Evolutionary conservation across 1,284 basidiomycete species (phyloP).

Genomic region (Trichosporon inkin): DNA sequence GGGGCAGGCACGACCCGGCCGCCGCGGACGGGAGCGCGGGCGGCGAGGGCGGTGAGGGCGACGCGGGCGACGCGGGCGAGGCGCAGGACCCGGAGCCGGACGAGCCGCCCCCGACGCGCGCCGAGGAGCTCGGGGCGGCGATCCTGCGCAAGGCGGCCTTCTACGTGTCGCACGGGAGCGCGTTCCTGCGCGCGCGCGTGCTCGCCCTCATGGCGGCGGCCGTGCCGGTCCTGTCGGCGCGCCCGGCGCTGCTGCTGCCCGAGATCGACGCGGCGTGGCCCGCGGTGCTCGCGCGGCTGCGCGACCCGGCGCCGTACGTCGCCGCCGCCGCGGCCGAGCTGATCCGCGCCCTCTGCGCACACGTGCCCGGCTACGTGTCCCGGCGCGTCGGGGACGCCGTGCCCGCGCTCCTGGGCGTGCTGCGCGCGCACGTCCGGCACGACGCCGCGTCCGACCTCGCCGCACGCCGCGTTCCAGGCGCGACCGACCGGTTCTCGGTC

Average conservation of each 20-base stretch:
- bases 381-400: conserved; percentile 78
- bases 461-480: conserved; percentile 53
- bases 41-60: conserved; percentile 34
- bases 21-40: background rate
- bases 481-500: conserved; percentile 50
- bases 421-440: conserved; percentile 58
- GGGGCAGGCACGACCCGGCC: conserved; percentile 30
- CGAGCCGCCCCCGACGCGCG: conserved; percentile 60
- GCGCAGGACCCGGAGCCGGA: conserved; percentile 29
- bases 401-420: conserved; percentile 67
- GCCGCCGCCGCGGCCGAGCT: conserved; percentile 67
- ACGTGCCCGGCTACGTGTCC: conserved; percentile 77
- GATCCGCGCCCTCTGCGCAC: conserved; percentile 62
- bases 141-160: conserved; percentile 80
- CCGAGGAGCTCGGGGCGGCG: conserved; percentile 69
- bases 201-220: conserved; percentile 67
- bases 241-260: conserved; percentile 68
- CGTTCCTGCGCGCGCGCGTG: conserved; percentile 75
- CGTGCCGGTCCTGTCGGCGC: conserved; percentile 60
- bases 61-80: conserved; percentile 22
- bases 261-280: conserved; percentile 83
- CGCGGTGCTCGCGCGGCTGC: conserved; percentile 74
- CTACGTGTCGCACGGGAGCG: conserved; percentile 81
- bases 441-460: conserved; percentile 64
- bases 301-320: conserved; percentile 69